phyloP scores from a whole-genome alignment of 352 stramenopile genomes.

The Globisporangium sylvaticum region DNA sequence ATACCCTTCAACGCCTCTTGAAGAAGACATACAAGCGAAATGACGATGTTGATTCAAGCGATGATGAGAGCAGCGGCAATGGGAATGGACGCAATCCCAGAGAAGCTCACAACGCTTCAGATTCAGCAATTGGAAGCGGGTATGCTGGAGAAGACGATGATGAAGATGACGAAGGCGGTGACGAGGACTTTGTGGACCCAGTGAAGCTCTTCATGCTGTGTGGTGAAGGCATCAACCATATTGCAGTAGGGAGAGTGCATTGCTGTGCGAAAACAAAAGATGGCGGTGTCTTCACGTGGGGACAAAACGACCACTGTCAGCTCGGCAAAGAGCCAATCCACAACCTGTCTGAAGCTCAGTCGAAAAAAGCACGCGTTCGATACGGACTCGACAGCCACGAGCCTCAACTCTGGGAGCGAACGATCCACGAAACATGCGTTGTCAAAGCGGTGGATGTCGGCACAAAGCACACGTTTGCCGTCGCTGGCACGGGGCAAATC shows the following conservation, averaged over 20 bases:
- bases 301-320: conserved; percentile 81
- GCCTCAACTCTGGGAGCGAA: conserved; percentile 65
- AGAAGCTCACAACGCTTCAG: too few relatives aligned
- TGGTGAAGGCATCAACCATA: conserved; percentile 63
- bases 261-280: conserved; percentile 75
- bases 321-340: conserved; percentile 63
- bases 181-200: conserved; percentile 68
- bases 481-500: conserved; percentile 48
- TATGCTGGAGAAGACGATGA: conserved; percentile 6
- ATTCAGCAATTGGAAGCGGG: too few relatives aligned
- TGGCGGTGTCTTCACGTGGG: conserved; percentile 82
- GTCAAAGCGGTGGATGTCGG: conserved; percentile 54
- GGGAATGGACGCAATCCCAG: too few relatives aligned
- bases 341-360: conserved; percentile 43
- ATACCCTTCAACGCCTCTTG: conserved; percentile 30
- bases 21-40: conserved; percentile 32
- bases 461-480: conserved; percentile 69
- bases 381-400: conserved; percentile 60
- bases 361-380: conserved; percentile 51
- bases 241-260: conserved; percentile 72
- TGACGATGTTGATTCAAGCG: conserved; percentile 42
- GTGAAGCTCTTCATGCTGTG: conserved; percentile 62
- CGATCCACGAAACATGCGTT: conserved; percentile 51
- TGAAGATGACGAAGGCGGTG: conserved; percentile 38
- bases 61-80: conserved; percentile 33